Evolutionary conservation across 2,329 filamentous ascomycete genomes (phyloP), one percentile per base, ranked within the genome.

Genomic region (Fusarium mangiferae): DNA sequence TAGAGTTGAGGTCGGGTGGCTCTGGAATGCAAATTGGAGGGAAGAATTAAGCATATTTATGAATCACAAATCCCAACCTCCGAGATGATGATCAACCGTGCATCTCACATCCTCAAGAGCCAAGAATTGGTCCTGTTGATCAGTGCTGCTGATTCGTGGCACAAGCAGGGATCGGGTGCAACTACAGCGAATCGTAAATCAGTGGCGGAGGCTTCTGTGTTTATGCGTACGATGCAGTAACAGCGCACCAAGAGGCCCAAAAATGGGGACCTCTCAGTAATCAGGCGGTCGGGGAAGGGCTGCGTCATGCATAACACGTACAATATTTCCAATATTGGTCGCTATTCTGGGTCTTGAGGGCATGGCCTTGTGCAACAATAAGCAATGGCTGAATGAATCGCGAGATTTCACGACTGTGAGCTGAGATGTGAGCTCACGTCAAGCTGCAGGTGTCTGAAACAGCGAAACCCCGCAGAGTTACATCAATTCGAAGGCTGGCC

Each of bases 141-240:
- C 67, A 46, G 44, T 58, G 66, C 52, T 58, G 42, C 39, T 51
- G 26, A 68, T 55, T 68, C 42, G 54, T 39, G 39, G 66, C 46
- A 70, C 67, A 65, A 64, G n/a, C 51, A 65, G 45, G 65, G 66
- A 42, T 44, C 42, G 26, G 33, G 48, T 44, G 28, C 35, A 52
- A 30, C 30, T 35, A 41, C 38, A 66, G 33, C 67, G 67, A 70
- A 70, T 70, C 51, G 66, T 6, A 65, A 70, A 20, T 17, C 46
- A 39, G 67, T 70, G 67, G 67, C 67, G 68, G 66, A 54, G 39
- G 62, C 45, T 44, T 46, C 35, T 60, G 46, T 68, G 67, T 70
- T 70, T 70, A 70, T 70, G 67, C 67, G 63, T 62, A 48, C 45
- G 41, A 58, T 58, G 55, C 49, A 62, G 46, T 58, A 67, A 69